These are phyloP conservation scores for Fomitopsis schrenkii DNA, from an alignment of 1,284 basidiomycete species.

Conservation along the genomic window DNA sequence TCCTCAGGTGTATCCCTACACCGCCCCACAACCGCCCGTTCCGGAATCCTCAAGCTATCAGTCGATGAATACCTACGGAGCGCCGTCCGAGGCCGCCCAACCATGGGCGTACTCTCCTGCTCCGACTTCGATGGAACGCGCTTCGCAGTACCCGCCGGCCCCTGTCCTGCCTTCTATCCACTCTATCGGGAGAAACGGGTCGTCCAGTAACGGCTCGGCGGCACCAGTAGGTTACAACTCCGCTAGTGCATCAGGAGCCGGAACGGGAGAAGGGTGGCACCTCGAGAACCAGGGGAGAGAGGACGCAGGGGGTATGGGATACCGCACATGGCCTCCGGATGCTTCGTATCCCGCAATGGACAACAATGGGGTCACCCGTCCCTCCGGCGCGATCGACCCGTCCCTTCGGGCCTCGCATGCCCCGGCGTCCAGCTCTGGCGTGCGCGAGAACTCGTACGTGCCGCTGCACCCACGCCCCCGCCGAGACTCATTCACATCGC, in stretches of 20 bases:
- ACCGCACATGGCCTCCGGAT: constrained; percentile 37
- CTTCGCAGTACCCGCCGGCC: constrained; percentile 46
- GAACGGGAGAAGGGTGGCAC: constrained; percentile 22
- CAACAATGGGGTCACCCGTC: constrained; percentile 18
- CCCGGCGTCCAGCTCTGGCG: constrained; percentile 18
- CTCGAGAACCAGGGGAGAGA: constrained; percentile 25
- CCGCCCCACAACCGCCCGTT: constrained; percentile 26
- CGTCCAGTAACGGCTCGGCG: constrained; percentile 18
- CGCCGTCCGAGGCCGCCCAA: constrained; percentile 26
- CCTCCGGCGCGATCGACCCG: constrained; percentile 27
- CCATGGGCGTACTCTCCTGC: constrained; percentile 52
- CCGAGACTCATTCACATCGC: constrained; percentile 20
- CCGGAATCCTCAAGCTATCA: constrained; percentile 31
- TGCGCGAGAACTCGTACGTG: constrained; percentile 22
- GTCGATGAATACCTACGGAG: constrained; percentile 21
- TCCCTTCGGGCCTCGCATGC: constrained; percentile 26
- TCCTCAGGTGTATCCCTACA: constrained; percentile 39
- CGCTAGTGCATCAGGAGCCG: constrained; percentile 17
- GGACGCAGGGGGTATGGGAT: constrained; percentile 29
- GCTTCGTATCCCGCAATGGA: constrained; percentile 29
- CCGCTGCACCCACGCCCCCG: constrained; percentile 23
- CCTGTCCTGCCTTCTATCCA: constrained; percentile 30
- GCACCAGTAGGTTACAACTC: constrained; percentile 19
- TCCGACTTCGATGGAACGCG: constrained; percentile 41
- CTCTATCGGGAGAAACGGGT: constrained; percentile 14